Conservation (phyloP, 306 rosid species). For the Cicer pinnatifidum region DNA sequence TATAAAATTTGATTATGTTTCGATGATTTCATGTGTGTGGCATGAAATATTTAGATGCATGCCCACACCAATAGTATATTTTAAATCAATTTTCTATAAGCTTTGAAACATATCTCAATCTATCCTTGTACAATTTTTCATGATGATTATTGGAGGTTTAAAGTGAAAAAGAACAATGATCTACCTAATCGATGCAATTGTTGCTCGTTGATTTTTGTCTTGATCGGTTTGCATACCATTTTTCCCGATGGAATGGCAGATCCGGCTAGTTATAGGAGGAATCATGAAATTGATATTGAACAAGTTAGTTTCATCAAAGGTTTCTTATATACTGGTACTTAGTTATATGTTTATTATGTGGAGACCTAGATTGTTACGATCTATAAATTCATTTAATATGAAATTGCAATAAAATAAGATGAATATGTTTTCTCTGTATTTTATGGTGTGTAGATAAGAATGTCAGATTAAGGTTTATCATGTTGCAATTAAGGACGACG, state of each 20-base stretch:
- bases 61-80: not conserved
- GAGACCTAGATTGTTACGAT: not conserved
- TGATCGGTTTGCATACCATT: slow-evolving; percentile 43
- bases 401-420: not conserved
- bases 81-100: not conserved
- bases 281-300: slow-evolving; percentile 59
- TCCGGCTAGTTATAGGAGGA: slow-evolving; percentile 59
- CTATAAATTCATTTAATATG: not conserved
- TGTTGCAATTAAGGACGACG: not conserved
- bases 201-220: slow-evolving; percentile 57
- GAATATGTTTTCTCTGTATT: not conserved
- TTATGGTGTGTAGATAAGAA: not conserved
- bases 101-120: not conserved
- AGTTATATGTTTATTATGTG: not conserved
- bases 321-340: slow-evolving; percentile 18
- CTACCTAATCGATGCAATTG: slow-evolving; percentile 58
- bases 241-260: slow-evolving; percentile 78
- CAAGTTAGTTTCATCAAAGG: slow-evolving; percentile 61
- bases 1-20: not conserved
- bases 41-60: not conserved
- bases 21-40: not conserved
- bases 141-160: slow-evolving; percentile 34
- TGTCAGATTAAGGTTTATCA: not conserved
- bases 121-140: slow-evolving; percentile 4
- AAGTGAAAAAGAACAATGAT: slow-evolving; percentile 51